Conservation (phyloP, 495 filamentous ascomycete species). For the Aspergillus saccharolyticus region DNA sequence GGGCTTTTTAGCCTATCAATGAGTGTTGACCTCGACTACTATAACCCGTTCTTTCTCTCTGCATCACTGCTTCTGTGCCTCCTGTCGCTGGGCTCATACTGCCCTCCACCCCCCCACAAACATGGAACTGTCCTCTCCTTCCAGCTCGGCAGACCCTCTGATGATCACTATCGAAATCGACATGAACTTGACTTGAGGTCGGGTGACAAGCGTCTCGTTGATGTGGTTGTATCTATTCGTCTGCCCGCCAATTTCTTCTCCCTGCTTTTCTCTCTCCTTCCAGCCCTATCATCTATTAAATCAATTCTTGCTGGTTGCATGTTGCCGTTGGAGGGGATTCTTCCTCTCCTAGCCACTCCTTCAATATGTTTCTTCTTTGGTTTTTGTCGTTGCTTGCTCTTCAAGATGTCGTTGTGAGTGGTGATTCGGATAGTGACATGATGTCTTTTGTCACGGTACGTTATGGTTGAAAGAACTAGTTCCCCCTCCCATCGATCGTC, state of each 20-base stretch:
- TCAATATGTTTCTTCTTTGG: slow-evolving; percentile 28
- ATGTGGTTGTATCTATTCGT: slow-evolving; percentile 5
- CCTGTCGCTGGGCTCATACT: background rate
- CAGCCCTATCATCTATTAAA: background rate
- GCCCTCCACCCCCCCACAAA: background rate
- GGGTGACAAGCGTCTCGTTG: slow-evolving; percentile 9
- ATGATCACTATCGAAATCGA: background rate
- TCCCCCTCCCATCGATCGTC: background rate
- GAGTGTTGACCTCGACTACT: slow-evolving; percentile 2
- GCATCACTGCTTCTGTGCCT: background rate
- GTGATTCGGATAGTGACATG: slow-evolving; percentile 31
- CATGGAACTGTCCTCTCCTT: background rate
- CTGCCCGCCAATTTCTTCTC: slow-evolving; percentile 8
- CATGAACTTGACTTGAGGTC: background rate
- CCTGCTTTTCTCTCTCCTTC: slow-evolving; percentile 5
- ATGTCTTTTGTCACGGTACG: slow-evolving; percentile 39
- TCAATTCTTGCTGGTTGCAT: background rate
- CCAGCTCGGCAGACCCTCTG: background rate
- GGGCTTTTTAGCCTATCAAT: slow-evolving; percentile 11
- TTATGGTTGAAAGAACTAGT: background rate
- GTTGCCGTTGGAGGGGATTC: slow-evolving; percentile 12
- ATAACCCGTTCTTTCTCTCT: slow-evolving; percentile 2
- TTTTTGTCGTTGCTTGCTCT: slow-evolving; percentile 26
- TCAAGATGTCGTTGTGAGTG: slow-evolving; percentile 24
- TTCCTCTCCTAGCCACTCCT: slow-evolving; percentile 31